These are phyloP conservation scores for Dissophora globulifera DNA, from an alignment of 192 early-diverging fungal genomes.

Conservation along the genomic window DNA sequence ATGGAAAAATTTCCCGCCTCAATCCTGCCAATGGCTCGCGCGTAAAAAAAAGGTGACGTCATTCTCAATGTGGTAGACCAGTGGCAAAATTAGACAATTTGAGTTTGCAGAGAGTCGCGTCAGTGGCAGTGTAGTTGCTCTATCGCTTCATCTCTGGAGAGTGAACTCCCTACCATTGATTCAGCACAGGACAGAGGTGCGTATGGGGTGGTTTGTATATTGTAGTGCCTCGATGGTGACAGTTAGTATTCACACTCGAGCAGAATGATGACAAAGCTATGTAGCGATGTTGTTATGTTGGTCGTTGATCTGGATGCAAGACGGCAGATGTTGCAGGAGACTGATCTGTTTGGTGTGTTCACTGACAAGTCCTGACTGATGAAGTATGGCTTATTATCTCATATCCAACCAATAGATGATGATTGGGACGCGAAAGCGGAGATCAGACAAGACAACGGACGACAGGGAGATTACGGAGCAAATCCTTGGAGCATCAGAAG, in stretches of 20 bases:
- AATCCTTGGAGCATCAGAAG: conserved; percentile 2
- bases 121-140: background rate
- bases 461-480: conserved; percentile 3
- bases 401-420: conserved; percentile 1
- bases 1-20: no score
- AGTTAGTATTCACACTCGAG: background rate
- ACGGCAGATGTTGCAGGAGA: background rate
- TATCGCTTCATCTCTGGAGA: background rate
- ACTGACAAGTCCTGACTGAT: background rate
- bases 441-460: conserved; percentile 1
- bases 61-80: background rate
- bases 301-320: background rate
- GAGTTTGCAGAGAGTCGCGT: background rate
- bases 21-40: no score
- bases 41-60: background rate
- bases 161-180: conserved; percentile 2
- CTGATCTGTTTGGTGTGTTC: background rate
- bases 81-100: no score
- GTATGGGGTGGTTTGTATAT: background rate
- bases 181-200: background rate
- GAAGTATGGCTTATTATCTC: background rate
- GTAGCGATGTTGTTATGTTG: background rate
- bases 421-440: conserved; percentile 2
- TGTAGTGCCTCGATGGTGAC: conserved; percentile 5
- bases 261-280: conserved; percentile 5